Evolutionary conservation across 305 asterid species (phyloP), one percentile per base, ranked within the genome.

Genomic region (Rubia balearica): DNA sequence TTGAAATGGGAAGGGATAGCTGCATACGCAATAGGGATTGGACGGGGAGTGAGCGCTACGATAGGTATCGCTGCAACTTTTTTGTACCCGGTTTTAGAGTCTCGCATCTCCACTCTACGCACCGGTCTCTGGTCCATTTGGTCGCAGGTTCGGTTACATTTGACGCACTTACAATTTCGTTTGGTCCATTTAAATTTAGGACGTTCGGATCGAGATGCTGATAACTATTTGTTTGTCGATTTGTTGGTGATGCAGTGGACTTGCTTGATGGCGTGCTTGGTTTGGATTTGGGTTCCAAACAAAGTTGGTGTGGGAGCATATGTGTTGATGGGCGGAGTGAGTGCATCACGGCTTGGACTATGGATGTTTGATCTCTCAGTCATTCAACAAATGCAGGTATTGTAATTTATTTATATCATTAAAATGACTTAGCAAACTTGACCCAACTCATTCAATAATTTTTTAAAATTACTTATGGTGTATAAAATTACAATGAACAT

Each of bases 51-150:
- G 38, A 87, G 93, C 21, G 98, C 97, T 45, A 79, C 75, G 7
- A 79, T 89, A 43, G 98, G 98, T 66, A 94, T 94, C 61, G 85
- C 78, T 10, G 95, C 98, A 38, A 94, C 98, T 1, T 94, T 89
- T 68, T 51, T 88, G 72, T 94, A 88, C 76, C 97, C 97, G 0
- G 13, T 85, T 6, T 64, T 94, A 62, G 86, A 89, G 59, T 78
- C 90, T 68, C 85, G 67, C 6, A 71, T 91, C 56, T 85, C 96
- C 19, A 87, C 96, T 9, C 85, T 86, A 19, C 84, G 95, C 30
- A 86, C 95, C 0, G 97, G 98, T 38, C 89, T 91, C 38, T 91
- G 96, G 96, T 94, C 99, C 4, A 91, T 94, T 62, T 94, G 99
- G 96, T 84, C 87, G 61, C 98, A 94, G 95, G 98, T 93, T 53